phyloP scores from a whole-genome alignment of 305 asterid species.

The Fraxinus greggii region DNA sequence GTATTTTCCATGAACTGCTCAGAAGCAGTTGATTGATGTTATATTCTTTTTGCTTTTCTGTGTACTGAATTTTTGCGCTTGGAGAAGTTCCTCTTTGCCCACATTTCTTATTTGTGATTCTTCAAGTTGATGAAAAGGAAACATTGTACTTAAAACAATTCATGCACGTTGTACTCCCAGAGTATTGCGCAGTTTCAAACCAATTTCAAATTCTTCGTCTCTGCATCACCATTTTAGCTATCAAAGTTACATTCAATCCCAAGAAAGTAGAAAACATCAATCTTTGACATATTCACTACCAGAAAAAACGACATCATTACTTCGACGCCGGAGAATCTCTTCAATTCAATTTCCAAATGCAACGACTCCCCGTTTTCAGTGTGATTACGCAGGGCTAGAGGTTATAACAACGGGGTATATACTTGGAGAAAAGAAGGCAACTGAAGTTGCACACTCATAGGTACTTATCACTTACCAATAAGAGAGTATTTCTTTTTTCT shows the following conservation, averaged over 20 bases:
- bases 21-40: not conserved
- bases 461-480: conserved; percentile 21
- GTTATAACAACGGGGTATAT: conserved; percentile 65
- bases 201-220: conserved; percentile 15
- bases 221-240: conserved; percentile 21
- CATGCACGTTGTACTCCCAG: too few species aligned
- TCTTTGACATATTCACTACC: conserved; percentile 17
- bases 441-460: conserved; percentile 90
- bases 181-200: not conserved
- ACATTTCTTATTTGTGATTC: not conserved
- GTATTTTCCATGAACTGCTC: not conserved
- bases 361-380: conserved; percentile 29
- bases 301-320: conserved; percentile 15
- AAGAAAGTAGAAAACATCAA: conserved; percentile 24
- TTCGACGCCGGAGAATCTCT: conserved; percentile 17
- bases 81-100: not conserved
- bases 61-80: not conserved
- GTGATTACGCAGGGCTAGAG: conserved; percentile 43
- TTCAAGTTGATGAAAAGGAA: not conserved
- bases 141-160: not conserved
- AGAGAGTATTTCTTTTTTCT: too few species aligned
- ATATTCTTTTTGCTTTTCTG: not conserved
- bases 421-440: conserved; percentile 70
- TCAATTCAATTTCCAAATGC: conserved; percentile 19
- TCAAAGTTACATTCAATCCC: conserved; percentile 19